Conservation (phyloP, 2,329 filamentous ascomycete genomes). For the Aspergillus awamori region DNA sequence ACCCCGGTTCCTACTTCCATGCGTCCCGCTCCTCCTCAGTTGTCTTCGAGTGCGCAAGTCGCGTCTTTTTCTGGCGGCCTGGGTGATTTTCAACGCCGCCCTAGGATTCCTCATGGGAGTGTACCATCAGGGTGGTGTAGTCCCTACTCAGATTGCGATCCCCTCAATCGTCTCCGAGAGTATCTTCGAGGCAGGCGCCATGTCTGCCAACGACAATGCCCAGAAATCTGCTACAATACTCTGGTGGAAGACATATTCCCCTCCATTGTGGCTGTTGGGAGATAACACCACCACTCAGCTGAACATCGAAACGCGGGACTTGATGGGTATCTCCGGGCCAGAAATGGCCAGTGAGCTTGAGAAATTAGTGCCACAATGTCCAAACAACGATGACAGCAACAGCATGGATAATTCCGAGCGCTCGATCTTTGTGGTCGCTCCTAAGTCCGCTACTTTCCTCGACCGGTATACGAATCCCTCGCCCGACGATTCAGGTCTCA, state of each 20-base stretch:
- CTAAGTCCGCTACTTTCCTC: constrained; percentile 47
- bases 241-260: constrained; percentile 61
- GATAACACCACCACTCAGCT: constrained; percentile 33
- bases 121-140: constrained; percentile 57
- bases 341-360: constrained; percentile 46
- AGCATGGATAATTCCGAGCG: background rate
- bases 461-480: constrained; percentile 37
- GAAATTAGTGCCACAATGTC: constrained; percentile 36
- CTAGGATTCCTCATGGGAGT: constrained; percentile 55
- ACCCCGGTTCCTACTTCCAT: constrained; percentile 55
- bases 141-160: constrained; percentile 53
- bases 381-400: constrained; percentile 11
- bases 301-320: constrained; percentile 47
- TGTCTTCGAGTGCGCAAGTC: constrained; percentile 48
- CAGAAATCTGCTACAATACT: constrained; percentile 43
- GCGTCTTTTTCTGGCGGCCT: constrained; percentile 46
- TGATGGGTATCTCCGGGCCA: constrained; percentile 52
- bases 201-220: constrained; percentile 6
- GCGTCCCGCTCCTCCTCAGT: constrained; percentile 54
- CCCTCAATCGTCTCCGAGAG: constrained; percentile 41
- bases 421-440: constrained; percentile 49
- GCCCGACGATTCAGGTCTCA: constrained; percentile 27
- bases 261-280: constrained; percentile 55
- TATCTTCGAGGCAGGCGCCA: constrained; percentile 13
- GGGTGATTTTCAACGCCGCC: constrained; percentile 54